Percentiles rank a stretch among this genome's conserved stretches.
phyloP scores from a whole-genome alignment of 2,329 filamentous ascomycete genomes.

The Fusarium begoniae region DNA sequence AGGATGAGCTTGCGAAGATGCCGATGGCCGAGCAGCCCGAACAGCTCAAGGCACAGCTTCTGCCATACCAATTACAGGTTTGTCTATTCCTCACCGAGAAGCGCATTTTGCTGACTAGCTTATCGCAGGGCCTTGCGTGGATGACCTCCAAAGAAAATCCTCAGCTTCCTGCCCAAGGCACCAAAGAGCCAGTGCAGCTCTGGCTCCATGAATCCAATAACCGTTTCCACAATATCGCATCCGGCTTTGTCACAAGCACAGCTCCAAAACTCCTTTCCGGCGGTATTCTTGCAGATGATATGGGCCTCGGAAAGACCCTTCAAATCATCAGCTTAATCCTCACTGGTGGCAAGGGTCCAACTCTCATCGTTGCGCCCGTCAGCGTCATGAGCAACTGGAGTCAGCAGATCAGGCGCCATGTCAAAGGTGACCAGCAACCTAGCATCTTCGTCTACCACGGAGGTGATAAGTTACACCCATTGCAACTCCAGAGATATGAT shows the following conservation, averaged over 20 bases:
- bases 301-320: constrained; percentile 91
- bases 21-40: constrained; percentile 75
- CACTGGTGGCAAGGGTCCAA: constrained; percentile 65
- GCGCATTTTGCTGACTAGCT: constrained; percentile 38
- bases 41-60: constrained; percentile 70
- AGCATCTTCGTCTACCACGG: constrained; percentile 81
- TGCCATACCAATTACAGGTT: constrained; percentile 80
- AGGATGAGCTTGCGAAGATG: constrained; percentile 75
- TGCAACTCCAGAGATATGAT: constrained; percentile 72
- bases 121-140: constrained; percentile 77
- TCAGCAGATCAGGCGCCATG: constrained; percentile 78
- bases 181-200: constrained; percentile 73
- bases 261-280: constrained; percentile 76
- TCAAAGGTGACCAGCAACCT: constrained; percentile 69
- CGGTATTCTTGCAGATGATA: constrained; percentile 87
- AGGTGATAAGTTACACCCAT: constrained; percentile 61
- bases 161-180: constrained; percentile 65
- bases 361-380: constrained; percentile 83
- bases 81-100: constrained; percentile 1
- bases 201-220: constrained; percentile 69
- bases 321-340: constrained; percentile 85
- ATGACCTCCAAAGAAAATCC: constrained; percentile 80
- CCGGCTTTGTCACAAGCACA: constrained; percentile 66
- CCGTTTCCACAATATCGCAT: constrained; percentile 68
- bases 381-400: constrained; percentile 93